A percentile compares a stretch with the other conserved stretches of the same genome.
phyloP scores from a whole-genome alignment of 495 filamentous ascomycete species.

The Annulohypoxylon maeteangense region DNA sequence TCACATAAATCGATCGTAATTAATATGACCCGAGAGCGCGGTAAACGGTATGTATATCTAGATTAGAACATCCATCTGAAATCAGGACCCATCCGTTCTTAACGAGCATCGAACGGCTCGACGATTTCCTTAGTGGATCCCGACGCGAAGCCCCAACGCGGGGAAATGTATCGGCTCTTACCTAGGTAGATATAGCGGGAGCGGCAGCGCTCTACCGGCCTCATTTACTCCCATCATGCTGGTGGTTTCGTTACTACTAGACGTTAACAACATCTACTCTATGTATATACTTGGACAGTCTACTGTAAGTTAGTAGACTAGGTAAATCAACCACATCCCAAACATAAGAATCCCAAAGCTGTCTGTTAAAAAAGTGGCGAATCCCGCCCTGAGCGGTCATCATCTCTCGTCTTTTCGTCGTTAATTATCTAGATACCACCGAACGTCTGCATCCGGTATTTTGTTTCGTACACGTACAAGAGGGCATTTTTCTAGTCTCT shows the following conservation, averaged over 20 bases:
- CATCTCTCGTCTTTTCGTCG: conserved; percentile 33
- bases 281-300: no score
- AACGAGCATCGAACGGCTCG: conserved; percentile 31
- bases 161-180: conserved; percentile 46
- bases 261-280: neutral
- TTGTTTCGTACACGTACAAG: conserved; percentile 24
- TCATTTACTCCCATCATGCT: conserved; percentile 16
- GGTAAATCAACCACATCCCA: neutral
- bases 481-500: neutral
- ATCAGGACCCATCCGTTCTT: conserved; percentile 11
- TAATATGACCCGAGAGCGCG: neutral
- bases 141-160: conserved; percentile 35
- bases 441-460: neutral
- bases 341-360: no score
- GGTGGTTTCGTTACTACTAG: neutral
- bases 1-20: conserved; percentile 1
- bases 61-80: neutral
- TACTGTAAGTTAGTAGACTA: neutral
- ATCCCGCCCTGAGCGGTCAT: conserved; percentile 27
- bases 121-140: conserved; percentile 24
- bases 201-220: conserved; percentile 14
- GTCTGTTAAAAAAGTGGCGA: conserved; percentile 34
- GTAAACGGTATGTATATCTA: neutral
- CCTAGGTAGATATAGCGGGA: conserved; percentile 6
- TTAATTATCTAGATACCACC: conserved; percentile 26